Evolutionary conservation across 345 rosid genomes (phyloP).

Genomic region (Corchorus olitorius): DNA sequence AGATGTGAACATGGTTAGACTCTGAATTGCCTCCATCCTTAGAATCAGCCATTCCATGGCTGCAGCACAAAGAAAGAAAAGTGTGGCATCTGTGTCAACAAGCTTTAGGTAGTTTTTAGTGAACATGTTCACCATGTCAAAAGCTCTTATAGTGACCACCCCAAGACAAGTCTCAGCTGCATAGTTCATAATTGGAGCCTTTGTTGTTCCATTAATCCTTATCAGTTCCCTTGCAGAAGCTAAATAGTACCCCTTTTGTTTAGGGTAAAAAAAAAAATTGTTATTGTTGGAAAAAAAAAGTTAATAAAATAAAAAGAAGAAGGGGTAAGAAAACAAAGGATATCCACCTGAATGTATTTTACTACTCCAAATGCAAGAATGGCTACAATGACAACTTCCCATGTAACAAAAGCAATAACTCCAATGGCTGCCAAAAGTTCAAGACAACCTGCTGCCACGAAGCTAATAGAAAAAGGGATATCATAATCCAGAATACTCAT

Average conservation of each 20-base stretch:
- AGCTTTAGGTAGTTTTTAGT: conserved; percentile 55
- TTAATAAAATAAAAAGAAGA: not conserved
- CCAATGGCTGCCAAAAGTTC: conserved; percentile 48
- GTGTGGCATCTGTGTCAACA: conserved; percentile 66
- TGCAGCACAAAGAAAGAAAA: conserved; percentile 72
- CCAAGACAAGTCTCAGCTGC: conserved; percentile 87
- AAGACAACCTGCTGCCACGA: conserved; percentile 36
- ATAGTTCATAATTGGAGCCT: conserved; percentile 87
- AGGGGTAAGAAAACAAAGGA: not conserved
- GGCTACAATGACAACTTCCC: conserved; percentile 74
- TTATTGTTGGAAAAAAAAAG: not conserved
- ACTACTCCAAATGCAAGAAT: conserved; percentile 50
- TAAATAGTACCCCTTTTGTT: conserved; percentile 60
- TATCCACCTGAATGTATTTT: conserved; percentile 57
- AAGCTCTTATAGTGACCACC: conserved; percentile 76
- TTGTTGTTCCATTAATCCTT: conserved; percentile 90
- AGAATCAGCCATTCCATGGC: conserved; percentile 74
- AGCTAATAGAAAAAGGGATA: conserved; percentile 53
- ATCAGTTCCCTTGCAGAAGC: conserved; percentile 80
- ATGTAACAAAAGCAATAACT: conserved; percentile 69
- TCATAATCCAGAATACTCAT: conserved; percentile 60
- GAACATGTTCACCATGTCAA: conserved; percentile 60
- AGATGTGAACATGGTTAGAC: conserved; percentile 62
- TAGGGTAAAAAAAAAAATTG: not conserved
- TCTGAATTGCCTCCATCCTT: conserved; percentile 66